Base-by-base conservation (phyloP, 1,284 basidiomycete species). In the Rhodotorula sp. region DNA sequence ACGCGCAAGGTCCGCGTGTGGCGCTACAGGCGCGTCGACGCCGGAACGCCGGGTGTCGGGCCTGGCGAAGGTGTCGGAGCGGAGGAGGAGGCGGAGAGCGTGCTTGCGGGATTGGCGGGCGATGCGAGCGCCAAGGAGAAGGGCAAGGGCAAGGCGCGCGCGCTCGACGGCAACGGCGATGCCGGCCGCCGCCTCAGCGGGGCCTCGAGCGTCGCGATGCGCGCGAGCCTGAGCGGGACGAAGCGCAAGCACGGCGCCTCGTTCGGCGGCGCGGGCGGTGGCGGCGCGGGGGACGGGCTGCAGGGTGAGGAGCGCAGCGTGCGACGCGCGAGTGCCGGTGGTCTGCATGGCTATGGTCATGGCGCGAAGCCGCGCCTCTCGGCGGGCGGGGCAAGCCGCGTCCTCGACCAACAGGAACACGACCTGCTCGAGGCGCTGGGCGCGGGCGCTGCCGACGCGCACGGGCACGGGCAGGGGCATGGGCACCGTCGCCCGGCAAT, bases 1-100 rank as follows among this genome's bases (percentile, higher is more conserved):
- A 53, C 51, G 8, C 27, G 62, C 17, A 73, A 68, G 57, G n/a
- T 75, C 17, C 55, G 37, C 21, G 46, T 77, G 6, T 77, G 70
- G 71, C 29, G 56, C 10, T 77, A 73, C 50, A 61, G 61, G 22
- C 36, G 54, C 12, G 29, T 41, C 29, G 53, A 39, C 2, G 21
- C 27, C 8, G 27, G 34, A 27, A 13, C n/a, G 4, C 5, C 4
- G 27, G 57, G 57, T 19, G 25, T 19, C 7, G 27, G 32, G 13
- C 13, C 36, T 25, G 56, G 19, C 37, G 56, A 37, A 15, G 27
- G 22, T 7, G n/a, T 17, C 19, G 39, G 13, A 5, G 53, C 19
- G 17, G 57, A 29, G 5, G 39, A 15, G 7, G 21, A 32, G 19
- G 61, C 29, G 15, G 58, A 21, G 44, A 34, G 27, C 32, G 27